A percentile compares a stretch with the other conserved stretches of the same genome.
Conservation (phyloP, 352 stramenopile species). For the Globisporangium apiculatum region DNA sequence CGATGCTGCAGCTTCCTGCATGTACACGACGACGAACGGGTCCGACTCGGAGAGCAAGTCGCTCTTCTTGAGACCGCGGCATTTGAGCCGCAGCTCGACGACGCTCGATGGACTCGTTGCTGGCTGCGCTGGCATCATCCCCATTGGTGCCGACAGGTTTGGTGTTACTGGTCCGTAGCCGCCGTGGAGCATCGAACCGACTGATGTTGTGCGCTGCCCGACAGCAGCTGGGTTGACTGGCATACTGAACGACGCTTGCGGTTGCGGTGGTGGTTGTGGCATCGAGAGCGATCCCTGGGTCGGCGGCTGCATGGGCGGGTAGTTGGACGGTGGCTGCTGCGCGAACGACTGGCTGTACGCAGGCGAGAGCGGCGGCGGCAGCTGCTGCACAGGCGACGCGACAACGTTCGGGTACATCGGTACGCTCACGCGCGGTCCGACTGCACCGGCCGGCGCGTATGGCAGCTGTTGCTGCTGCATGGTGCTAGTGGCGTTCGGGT, state of each 20-base stretch:
- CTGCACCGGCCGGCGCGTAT: background rate
- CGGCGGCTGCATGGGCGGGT: slow-evolving; percentile 10
- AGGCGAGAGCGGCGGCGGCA: background rate
- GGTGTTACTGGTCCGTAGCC: slow-evolving; percentile 37
- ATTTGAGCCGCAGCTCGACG: slow-evolving; percentile 61
- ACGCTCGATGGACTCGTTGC: slow-evolving; percentile 33
- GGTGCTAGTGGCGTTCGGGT: slow-evolving; percentile 1
- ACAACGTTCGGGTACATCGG: slow-evolving; percentile 4
- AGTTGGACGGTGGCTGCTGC: background rate
- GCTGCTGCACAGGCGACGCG: background rate
- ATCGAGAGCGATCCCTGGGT: slow-evolving; percentile 10
- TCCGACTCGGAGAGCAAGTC: slow-evolving; percentile 69
- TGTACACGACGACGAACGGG: slow-evolving; percentile 68
- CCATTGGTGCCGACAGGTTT: slow-evolving; percentile 11
- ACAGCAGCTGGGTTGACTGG: too few relatives aligned
- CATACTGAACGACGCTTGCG: background rate
- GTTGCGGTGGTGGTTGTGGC: slow-evolving; percentile 2
- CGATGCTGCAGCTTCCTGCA: slow-evolving; percentile 34
- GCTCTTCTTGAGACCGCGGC: slow-evolving; percentile 62
- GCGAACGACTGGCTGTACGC: slow-evolving; percentile 7
- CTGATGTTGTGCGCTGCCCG: background rate
- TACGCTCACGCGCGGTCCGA: slow-evolving; percentile 4
- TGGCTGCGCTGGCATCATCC: background rate
- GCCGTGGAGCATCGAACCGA: slow-evolving; percentile 22
- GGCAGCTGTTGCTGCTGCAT: background rate